phyloP scores from a whole-genome alignment of 768 basidiomycete genomes.

The Coprinellus aureogranulatus region DNA sequence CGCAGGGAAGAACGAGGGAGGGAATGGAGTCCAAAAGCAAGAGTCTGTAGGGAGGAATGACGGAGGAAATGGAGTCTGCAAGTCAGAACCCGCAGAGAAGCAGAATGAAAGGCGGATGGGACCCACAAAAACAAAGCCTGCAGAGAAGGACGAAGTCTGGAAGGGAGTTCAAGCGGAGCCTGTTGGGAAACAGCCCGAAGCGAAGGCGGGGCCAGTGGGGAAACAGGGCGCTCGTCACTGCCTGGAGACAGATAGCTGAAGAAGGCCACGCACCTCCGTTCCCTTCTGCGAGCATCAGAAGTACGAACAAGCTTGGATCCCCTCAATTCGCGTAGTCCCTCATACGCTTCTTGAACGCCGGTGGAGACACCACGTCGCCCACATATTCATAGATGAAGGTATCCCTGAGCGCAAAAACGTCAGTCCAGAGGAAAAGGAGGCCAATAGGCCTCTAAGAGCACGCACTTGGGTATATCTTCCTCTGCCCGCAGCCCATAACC shows the following conservation, averaged over 20 bases:
- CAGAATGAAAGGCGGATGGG: too few species aligned
- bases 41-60: too few species aligned
- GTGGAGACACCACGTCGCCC: conserved; percentile 89
- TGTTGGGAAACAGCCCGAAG: too few species aligned
- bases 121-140: too few species aligned
- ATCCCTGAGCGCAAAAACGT: conserved; percentile 53
- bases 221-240: neutral
- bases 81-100: too few species aligned
- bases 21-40: too few species aligned
- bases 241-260: neutral
- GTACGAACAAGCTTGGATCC: conserved; percentile 95
- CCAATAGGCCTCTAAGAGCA: conserved; percentile 8
- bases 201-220: neutral
- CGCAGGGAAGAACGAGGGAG: too few species aligned
- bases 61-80: too few species aligned
- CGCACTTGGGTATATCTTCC: conserved; percentile 62
- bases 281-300: conserved; percentile 99
- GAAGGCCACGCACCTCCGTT: conserved; percentile 73
- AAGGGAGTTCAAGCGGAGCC: too few species aligned
- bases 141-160: too few species aligned
- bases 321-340: conserved; percentile 88
- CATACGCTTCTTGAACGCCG: conserved; percentile 91
- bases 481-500: conserved; percentile 89
- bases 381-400: conserved; percentile 96
- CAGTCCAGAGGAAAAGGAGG: neutral